Base-by-base conservation (phyloP, 2,329 filamentous ascomycete genomes). In the Dothideomycetes sp. region DNA sequence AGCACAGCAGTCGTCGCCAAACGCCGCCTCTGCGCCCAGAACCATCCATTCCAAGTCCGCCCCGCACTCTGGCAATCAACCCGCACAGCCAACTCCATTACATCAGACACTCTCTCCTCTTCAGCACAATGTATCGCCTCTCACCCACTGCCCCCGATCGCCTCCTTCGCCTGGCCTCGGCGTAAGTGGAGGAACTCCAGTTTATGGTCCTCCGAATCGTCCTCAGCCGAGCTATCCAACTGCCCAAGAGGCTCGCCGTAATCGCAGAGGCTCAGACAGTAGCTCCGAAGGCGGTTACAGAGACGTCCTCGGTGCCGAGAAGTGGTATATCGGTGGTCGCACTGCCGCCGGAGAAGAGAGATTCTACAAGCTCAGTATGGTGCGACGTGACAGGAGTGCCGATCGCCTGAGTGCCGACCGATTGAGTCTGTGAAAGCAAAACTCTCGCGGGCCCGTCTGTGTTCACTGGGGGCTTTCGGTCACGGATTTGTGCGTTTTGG, bases 271-370 rank as follows among this genome's bases (percentile, higher is more conserved):
- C 18, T 85, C 80, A 50, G 82, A 87, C 51, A 84, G 79, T 60
- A 82, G 76, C 47, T 79, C 73, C 39, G 83, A 87, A 53, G 79
- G 73, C 40, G 83, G 82, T 2, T 87, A 87, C 58, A 68, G 81
- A 38, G 82, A 87, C 46, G 79, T 78, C 24, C 61, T 78, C 34
- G 81, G 80, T 2, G 73, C 75, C 1, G 83, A 88, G 49, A 86
- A 84, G 63, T 85, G 82, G 80, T 88, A 87, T 54, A 83, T 88
- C 41, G 83, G 83, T 16, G 83, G 83, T 5, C 67, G 81, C 54
- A 87, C 82, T 19, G 81, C 82, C 1, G 71, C 65, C 1, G 83
- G 83, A n/a, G 83, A 88, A 54, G 83, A 88, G 58, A 75, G 76
- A 53, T 87, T 85, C 64, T 88, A 87, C 61, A 85, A 85, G 64